These are phyloP conservation scores for Paracamarosporium sp. DNA, from an alignment of 2,329 filamentous ascomycete genomes.

Conservation along the genomic window DNA sequence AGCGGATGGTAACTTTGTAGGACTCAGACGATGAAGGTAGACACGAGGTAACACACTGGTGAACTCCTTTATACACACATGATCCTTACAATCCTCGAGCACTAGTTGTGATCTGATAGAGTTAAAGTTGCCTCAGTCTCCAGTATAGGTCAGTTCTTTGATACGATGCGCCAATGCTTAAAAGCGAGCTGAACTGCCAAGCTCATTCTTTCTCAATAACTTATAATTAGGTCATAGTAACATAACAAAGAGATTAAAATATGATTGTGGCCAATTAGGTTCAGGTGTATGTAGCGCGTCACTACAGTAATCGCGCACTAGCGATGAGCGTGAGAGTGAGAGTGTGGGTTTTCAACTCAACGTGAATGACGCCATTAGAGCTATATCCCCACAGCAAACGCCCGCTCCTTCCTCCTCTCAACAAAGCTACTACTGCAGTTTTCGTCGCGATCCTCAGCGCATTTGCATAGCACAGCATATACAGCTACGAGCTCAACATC, in stretches of 20 bases:
- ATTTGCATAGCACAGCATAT: background rate
- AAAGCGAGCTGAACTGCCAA: no score
- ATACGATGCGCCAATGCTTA: no score
- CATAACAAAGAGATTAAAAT: no score
- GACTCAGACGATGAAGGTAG: no score
- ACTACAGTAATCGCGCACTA: background rate
- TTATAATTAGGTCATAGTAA: no score
- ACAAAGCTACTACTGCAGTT: background rate
- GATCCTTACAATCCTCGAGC: background rate
- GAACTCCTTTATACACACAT: background rate
- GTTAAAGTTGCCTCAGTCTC: background rate
- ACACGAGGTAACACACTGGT: background rate
- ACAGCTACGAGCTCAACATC: background rate
- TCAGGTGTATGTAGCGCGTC: no score
- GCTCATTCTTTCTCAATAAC: no score
- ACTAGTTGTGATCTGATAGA: background rate
- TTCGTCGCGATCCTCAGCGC: background rate
- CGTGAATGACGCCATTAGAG: background rate
- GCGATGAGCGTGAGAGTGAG: background rate
- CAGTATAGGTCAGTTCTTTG: no score
- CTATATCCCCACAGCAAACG: no score
- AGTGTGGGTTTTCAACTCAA: background rate
- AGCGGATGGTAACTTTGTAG: no score
- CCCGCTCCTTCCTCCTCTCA: no score
- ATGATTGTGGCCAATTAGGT: no score